Base-by-base conservation (phyloP, 331 rosid species). In the Malus hybrid region DNA sequence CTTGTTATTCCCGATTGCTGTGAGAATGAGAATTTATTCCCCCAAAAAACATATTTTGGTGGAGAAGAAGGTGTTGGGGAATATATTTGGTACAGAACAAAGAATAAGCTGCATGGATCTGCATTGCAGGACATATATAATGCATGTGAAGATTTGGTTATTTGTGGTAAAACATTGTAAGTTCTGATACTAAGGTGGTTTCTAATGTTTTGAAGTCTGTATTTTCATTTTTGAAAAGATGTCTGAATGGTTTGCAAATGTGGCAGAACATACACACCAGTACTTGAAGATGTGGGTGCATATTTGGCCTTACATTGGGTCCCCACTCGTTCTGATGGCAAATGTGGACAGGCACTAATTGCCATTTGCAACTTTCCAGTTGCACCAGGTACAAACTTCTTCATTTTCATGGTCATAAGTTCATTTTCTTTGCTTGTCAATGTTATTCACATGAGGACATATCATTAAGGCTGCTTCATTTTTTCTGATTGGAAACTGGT, bases 21-120 rank as follows among this genome's bases (percentile, higher is more conserved):
- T 10, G 96, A 94, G 80, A 85, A 79, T 65, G 75, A 66, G 78
- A 91, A 84, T 74, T 64, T 86, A 61, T 76, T 81, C 76, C 97
- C 96, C 10, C 28, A 57, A 44, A 87, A 81, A 77, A 76, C 71
- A 61, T 94, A 94, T 89, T 90, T 92, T 78, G 97, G 99, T 52
- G 99, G 99, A 70, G 88, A 87, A 74, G 97, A 94, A 85, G 99
- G 96, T 64, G 78, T 73, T 87, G 97, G 99, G 74, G 86, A 90
- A 80, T 92, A 84, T 79, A 68, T 84, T 77, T 94, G 97, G 99
- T 94, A 86, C 77, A 81, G 82, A 77, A 76, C 90, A 67, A 82
- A 79, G 69, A 81, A 79, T 81, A 90, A 85, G 86, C 85, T 90
- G 76, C 89, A 86, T 75, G 92, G 83, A 76, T 84, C 92, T 78